These are phyloP conservation scores for Pyrus betulifolia DNA, from an alignment of 306 rosid species.

Conservation along the genomic window DNA sequence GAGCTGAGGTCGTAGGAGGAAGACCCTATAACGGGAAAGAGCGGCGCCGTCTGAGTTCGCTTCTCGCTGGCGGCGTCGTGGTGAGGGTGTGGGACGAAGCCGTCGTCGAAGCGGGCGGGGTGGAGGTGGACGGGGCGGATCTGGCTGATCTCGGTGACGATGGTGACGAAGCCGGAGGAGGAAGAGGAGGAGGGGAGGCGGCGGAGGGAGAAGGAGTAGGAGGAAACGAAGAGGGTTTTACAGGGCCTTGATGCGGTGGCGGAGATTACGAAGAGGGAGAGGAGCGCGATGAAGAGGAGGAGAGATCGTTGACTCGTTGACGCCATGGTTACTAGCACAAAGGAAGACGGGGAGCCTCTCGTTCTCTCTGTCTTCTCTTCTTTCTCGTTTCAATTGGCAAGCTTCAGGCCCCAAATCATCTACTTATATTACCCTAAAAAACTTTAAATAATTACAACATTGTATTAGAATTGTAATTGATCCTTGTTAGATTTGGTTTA, in stretches of 20 bases:
- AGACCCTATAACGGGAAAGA: constrained; percentile 13
- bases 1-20: constrained; percentile 56
- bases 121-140: constrained; percentile 16
- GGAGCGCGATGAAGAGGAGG: constrained; percentile 6
- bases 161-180: constrained; percentile 29
- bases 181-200: constrained; percentile 26
- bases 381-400: background rate
- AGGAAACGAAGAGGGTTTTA: constrained; percentile 58
- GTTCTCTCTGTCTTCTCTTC: background rate
- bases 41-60: background rate
- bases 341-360: background rate
- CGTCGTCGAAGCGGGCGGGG: constrained; percentile 13
- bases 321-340: constrained; percentile 24
- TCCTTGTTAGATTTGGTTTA: too few species aligned
- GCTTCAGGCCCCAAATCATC: background rate
- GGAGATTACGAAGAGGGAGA: constrained; percentile 14
- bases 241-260: constrained; percentile 64
- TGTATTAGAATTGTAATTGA: too few species aligned
- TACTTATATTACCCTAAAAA: background rate
- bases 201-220: constrained; percentile 53
- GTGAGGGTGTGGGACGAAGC: constrained; percentile 1
- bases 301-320: constrained; percentile 22
- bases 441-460: background rate
- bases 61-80: background rate
- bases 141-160: constrained; percentile 38